phyloP scores from a whole-genome alignment of 768 basidiomycete species.

The Lentinula sp. region DNA sequence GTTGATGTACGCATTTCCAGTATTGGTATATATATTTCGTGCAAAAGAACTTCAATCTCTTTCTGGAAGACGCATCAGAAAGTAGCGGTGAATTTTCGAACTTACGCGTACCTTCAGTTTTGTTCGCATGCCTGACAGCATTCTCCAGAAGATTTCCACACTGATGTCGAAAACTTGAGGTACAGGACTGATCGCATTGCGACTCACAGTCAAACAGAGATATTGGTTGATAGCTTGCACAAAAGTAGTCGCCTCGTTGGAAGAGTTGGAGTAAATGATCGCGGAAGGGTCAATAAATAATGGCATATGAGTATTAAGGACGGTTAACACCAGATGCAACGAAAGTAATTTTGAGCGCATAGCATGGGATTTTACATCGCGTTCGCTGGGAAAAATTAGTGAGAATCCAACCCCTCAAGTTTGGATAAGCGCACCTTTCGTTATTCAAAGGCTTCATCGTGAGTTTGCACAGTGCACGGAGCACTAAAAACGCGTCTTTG shows the following conservation, averaged over 20 bases:
- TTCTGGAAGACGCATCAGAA: slow-evolving; percentile 48
- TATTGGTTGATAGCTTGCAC: slow-evolving; percentile 95
- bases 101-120: slow-evolving; percentile 78
- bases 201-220: slow-evolving; percentile 84
- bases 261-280: slow-evolving; percentile 89
- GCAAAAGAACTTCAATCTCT: slow-evolving; percentile 98
- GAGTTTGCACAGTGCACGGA: slow-evolving; percentile 93
- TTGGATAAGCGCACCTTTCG: slow-evolving; percentile 63
- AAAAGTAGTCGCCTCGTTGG: slow-evolving; percentile 83
- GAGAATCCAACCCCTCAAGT: background rate
- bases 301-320: slow-evolving; percentile 86
- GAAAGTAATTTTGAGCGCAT: slow-evolving; percentile 97
- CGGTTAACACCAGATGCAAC: slow-evolving; percentile 87
- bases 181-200: slow-evolving; percentile 93
- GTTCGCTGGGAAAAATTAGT: slow-evolving; percentile 53
- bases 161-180: slow-evolving; percentile 97
- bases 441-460: slow-evolving; percentile 95
- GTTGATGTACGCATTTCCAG: slow-evolving; percentile 97
- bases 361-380: slow-evolving; percentile 92
- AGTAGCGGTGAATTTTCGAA: background rate
- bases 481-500: slow-evolving; percentile 97
- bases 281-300: slow-evolving; percentile 84
- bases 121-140: slow-evolving; percentile 88
- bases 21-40: slow-evolving; percentile 98
- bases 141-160: slow-evolving; percentile 98